Evolutionary conservation across 73 alveolate species (phyloP).

Genomic region (Symbiodinium pilosum): DNA sequence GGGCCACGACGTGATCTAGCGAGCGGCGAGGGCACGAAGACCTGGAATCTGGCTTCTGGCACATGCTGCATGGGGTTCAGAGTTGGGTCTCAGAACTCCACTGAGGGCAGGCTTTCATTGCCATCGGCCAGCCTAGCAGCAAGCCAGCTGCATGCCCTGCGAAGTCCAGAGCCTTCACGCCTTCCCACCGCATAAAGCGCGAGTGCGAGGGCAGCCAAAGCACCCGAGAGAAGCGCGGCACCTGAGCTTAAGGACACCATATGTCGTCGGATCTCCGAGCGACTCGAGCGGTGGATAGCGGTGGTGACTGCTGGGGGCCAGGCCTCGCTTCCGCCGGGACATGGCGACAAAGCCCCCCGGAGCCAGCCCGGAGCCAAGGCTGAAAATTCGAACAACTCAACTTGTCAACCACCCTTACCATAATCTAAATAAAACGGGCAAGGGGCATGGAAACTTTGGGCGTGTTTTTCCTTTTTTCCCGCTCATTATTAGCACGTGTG

Average conservation of each 20-base stretch:
- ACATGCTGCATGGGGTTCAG: too few species aligned
- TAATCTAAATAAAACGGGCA: too few species aligned
- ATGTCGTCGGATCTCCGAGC: background rate
- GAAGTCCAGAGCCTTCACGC: background rate
- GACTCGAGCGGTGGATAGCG: too few species aligned
- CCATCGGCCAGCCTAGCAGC: background rate
- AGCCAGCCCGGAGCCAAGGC: background rate
- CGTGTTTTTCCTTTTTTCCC: too few species aligned
- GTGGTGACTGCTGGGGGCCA: too few species aligned
- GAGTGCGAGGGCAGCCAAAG: conserved; percentile 10
- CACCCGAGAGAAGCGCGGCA: background rate
- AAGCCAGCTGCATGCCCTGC: background rate
- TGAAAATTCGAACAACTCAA: too few species aligned
- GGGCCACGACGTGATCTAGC: background rate
- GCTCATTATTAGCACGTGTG: too few species aligned
- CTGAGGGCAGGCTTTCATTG: background rate
- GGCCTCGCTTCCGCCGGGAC: background rate
- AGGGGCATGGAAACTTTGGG: too few species aligned
- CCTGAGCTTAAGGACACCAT: background rate
- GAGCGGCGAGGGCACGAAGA: conserved; percentile 15
- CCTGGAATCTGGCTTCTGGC: background rate
- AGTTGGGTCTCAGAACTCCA: too few species aligned
- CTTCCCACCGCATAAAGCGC: background rate
- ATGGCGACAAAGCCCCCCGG: background rate
- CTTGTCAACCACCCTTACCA: too few species aligned